Percentiles rank a stretch among this genome's conserved stretches.
Conservation (phyloP, 1,284 basidiomycete species). For the Tylopilus sp. region DNA sequence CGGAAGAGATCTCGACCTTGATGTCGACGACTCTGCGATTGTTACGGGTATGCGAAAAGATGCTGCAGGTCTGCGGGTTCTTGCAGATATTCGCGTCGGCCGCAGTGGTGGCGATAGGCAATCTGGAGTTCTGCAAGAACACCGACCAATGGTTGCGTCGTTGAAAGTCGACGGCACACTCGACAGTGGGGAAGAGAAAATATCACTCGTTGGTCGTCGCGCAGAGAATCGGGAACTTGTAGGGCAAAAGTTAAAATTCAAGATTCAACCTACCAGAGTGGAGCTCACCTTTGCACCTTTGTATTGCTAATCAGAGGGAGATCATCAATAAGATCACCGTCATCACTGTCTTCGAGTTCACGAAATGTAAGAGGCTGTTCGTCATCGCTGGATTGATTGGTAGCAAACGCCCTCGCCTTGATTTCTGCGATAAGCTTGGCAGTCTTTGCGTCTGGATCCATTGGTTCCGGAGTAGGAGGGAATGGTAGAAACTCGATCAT, state of each 20-base stretch:
- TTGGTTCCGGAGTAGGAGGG: constrained; percentile 42
- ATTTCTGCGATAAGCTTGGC: constrained; percentile 61
- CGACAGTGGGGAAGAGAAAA: constrained; percentile 29
- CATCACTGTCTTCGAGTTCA: constrained; percentile 51
- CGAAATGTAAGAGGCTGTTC: constrained; percentile 40
- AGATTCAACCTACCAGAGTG: not conserved
- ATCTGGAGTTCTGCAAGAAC: not conserved
- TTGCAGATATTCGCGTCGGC: constrained; percentile 11
- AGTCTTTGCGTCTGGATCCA: constrained; percentile 51
- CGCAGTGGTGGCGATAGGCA: constrained; percentile 3
- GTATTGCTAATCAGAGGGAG: constrained; percentile 17
- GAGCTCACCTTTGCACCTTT: constrained; percentile 24
- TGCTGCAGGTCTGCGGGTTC: constrained; percentile 16
- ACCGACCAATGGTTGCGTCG: not conserved
- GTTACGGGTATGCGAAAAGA: constrained; percentile 14
- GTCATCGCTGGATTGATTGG: constrained; percentile 44
- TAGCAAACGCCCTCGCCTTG: constrained; percentile 52
- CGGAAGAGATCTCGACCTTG: not conserved
- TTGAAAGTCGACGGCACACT: constrained; percentile 19
- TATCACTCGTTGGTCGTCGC: not conserved
- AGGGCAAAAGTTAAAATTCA: not conserved
- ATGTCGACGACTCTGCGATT: constrained; percentile 5
- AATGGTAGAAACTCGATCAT: constrained; percentile 24
- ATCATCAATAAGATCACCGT: constrained; percentile 40
- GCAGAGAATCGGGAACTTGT: constrained; percentile 10